Evolutionary conservation across 2,329 filamentous ascomycete species (phyloP).

Genomic region (Colletotrichum truncatum): DNA sequence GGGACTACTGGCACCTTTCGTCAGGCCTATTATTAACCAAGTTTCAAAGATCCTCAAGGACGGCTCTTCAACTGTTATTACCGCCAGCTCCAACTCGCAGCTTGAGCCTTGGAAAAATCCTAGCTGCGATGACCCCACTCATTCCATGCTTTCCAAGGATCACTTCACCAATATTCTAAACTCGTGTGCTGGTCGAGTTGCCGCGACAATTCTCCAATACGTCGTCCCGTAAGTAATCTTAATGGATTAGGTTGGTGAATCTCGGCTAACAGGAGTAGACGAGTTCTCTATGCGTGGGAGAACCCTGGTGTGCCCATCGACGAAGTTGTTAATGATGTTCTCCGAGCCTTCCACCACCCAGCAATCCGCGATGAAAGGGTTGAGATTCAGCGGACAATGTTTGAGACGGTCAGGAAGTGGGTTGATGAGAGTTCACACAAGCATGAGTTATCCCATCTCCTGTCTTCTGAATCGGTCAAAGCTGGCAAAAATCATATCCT

Average conservation of each 20-base stretch:
- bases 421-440: slow-evolving; percentile 74
- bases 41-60: slow-evolving; percentile 87
- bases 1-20: slow-evolving; percentile 88
- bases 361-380: slow-evolving; percentile 78
- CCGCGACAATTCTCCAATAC: slow-evolving; percentile 83
- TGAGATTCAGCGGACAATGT: slow-evolving; percentile 91
- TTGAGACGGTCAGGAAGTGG: slow-evolving; percentile 85
- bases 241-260: not conserved
- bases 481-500: slow-evolving; percentile 81
- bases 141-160: slow-evolving; percentile 85
- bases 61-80: slow-evolving; percentile 78
- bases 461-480: slow-evolving; percentile 85
- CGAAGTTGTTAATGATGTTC: slow-evolving; percentile 83
- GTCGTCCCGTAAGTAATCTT: slow-evolving; percentile 72
- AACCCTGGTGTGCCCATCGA: slow-evolving; percentile 84
- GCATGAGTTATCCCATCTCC: slow-evolving; percentile 74
- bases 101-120: slow-evolving; percentile 84
- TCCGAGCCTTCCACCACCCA: slow-evolving; percentile 91
- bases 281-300: slow-evolving; percentile 92
- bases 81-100: slow-evolving; percentile 76
- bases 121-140: slow-evolving; percentile 79
- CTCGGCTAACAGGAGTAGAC: slow-evolving; percentile 51
- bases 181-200: slow-evolving; percentile 78
- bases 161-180: slow-evolving; percentile 85
- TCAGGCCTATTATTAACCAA: slow-evolving; percentile 89